Conservation (phyloP, 2,329 filamentous ascomycete genomes). For the Mycocentrospora acerina region DNA sequence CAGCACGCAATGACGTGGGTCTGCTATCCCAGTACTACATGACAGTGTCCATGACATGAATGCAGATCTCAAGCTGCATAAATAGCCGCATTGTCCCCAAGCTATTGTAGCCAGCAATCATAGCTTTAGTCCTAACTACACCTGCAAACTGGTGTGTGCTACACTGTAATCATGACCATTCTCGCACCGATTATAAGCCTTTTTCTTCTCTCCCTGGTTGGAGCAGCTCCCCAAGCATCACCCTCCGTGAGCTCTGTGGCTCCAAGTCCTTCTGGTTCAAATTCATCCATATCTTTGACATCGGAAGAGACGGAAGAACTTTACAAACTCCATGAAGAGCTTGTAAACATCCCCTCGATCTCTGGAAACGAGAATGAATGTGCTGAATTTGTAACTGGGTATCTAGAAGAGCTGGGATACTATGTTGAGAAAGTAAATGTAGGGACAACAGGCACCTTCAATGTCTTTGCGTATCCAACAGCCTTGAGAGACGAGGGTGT, state of each 20-base stretch:
- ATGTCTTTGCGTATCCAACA: slow-evolving; percentile 67
- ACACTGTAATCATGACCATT: too few species aligned
- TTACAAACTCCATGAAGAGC: slow-evolving; percentile 22
- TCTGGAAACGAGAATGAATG: slow-evolving; percentile 65
- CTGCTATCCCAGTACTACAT: too few species aligned
- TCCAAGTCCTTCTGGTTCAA: slow-evolving; percentile 2
- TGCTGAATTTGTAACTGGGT: slow-evolving; percentile 66
- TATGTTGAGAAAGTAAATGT: slow-evolving; percentile 50
- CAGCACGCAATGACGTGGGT: too few species aligned
- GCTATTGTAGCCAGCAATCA: neutral
- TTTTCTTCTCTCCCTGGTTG: neutral
- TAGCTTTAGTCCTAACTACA: neutral
- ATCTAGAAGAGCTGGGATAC: slow-evolving; percentile 58
- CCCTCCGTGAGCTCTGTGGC: neutral
- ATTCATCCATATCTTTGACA: slow-evolving; percentile 8
- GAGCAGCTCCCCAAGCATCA: neutral
- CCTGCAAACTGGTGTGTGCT: too few species aligned
- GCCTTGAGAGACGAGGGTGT: slow-evolving; percentile 36
- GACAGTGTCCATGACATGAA: too few species aligned
- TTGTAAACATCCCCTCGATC: slow-evolving; percentile 30
- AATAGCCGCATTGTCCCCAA: too few species aligned
- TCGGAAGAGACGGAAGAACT: slow-evolving; percentile 23
- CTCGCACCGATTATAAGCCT: too few species aligned
- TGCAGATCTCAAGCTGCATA: too few species aligned
- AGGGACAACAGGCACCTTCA: slow-evolving; percentile 59